phyloP scores from a whole-genome alignment of 352 stramenopile genomes.

The Pythium folliculosum region DNA sequence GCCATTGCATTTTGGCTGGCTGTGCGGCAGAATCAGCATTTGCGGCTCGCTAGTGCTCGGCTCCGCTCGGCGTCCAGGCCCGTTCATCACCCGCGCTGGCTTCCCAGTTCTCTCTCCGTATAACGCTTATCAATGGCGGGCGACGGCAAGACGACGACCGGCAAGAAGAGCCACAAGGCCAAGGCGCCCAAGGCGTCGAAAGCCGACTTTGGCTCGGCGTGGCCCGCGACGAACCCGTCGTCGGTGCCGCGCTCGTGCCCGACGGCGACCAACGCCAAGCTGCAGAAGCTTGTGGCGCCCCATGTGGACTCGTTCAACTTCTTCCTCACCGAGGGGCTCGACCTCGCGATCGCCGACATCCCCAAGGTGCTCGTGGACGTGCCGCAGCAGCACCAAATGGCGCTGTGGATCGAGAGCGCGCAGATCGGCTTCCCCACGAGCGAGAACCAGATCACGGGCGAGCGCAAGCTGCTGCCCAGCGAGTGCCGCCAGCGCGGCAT shows the following conservation, averaged over 20 bases:
- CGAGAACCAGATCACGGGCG: constrained; percentile 83
- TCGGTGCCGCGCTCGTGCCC: constrained; percentile 74
- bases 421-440: constrained; percentile 89
- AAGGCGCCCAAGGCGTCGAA: constrained; percentile 27
- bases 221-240: constrained; percentile 83
- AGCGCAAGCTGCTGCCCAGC: constrained; percentile 88
- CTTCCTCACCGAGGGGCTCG: constrained; percentile 95
- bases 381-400: constrained; percentile 81
- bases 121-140: constrained; percentile 30
- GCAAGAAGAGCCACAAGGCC: constrained; percentile 47
- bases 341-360: constrained; percentile 92
- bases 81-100: no score
- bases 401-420: constrained; percentile 94
- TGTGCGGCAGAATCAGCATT: constrained; percentile 13
- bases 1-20: constrained; percentile 21
- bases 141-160: constrained; percentile 36
- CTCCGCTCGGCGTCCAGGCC: no score
- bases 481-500: constrained; percentile 97
- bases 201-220: constrained; percentile 52
- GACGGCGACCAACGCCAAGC: constrained; percentile 71
- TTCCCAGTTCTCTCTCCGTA: background rate
- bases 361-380: constrained; percentile 89
- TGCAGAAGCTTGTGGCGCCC: constrained; percentile 92
- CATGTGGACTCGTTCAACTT: constrained; percentile 99
- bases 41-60: background rate